A percentile compares a stretch with the other conserved stretches of the same genome.
phyloP scores from a whole-genome alignment of 2,329 filamentous ascomycete species.

The Arachnomyces sp. region DNA sequence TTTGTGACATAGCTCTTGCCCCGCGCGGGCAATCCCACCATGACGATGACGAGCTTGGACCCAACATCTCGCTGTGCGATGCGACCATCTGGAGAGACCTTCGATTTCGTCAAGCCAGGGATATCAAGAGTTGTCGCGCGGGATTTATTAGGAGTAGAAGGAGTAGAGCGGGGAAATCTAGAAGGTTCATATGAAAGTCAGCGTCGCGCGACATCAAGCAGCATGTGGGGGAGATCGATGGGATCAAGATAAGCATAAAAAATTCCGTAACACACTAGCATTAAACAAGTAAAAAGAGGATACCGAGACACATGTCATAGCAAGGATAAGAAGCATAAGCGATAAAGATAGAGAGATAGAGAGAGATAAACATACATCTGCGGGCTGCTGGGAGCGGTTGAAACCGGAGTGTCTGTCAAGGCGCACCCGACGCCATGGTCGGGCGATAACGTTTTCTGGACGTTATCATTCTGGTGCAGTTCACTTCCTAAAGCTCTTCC shows the following conservation, averaged over 20 bases:
- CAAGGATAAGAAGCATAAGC: slow-evolving; percentile 10
- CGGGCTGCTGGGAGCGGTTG: slow-evolving; percentile 55
- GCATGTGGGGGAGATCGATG: neutral
- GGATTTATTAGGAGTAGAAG: slow-evolving; percentile 66
- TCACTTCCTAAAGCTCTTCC: slow-evolving; percentile 36
- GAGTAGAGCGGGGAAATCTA: slow-evolving; percentile 57
- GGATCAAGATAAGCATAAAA: neutral
- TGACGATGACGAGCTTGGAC: slow-evolving; percentile 93
- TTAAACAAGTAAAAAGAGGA: slow-evolving; percentile 6
- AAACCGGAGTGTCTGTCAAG: slow-evolving; percentile 54
- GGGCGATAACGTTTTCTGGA: slow-evolving; percentile 24
- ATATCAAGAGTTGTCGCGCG: slow-evolving; percentile 96
- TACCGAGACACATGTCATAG: slow-evolving; percentile 11
- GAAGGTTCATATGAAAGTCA: too few relatives aligned
- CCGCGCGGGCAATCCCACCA: slow-evolving; percentile 90
- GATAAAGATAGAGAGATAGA: slow-evolving; percentile 12
- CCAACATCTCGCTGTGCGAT: slow-evolving; percentile 92
- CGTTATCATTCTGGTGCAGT: slow-evolving; percentile 31
- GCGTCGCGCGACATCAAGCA: too few relatives aligned
- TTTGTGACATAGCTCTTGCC: slow-evolving; percentile 99
- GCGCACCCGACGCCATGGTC: slow-evolving; percentile 43
- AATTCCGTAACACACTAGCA: neutral
- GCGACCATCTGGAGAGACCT: slow-evolving; percentile 87
- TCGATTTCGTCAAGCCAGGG: slow-evolving; percentile 88
- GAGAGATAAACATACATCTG: slow-evolving; percentile 44